A percentile compares a stretch with the other conserved stretches of the same genome.
Evolutionary conservation across 2,329 filamentous ascomycete genomes (phyloP).

Genomic region (Aureobasidium pullulans): DNA sequence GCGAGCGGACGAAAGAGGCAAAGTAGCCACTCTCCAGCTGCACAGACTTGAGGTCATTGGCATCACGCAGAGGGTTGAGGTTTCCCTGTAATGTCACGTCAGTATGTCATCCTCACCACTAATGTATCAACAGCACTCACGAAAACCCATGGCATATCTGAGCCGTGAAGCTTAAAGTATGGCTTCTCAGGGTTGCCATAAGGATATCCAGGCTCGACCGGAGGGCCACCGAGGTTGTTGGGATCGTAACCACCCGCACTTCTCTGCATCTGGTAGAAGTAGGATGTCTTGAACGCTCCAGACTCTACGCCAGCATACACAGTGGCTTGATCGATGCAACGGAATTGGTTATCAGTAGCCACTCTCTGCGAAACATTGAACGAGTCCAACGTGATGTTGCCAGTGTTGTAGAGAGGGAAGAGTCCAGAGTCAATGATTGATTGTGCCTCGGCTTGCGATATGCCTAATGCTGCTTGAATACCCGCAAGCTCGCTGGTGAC

Average conservation of each 20-base stretch:
- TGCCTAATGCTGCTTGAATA: conserved; percentile 39
- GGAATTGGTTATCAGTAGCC: conserved; percentile 52
- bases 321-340: conserved; percentile 54
- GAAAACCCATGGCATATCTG: conserved; percentile 46
- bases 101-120: conserved; percentile 15
- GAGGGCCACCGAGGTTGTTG: conserved; percentile 45
- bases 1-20: conserved; percentile 43
- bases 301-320: conserved; percentile 43
- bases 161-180: conserved; percentile 52
- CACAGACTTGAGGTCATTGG: conserved; percentile 40
- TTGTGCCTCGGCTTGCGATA: conserved; percentile 34
- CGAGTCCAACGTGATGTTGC: conserved; percentile 47
- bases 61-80: conserved; percentile 40
- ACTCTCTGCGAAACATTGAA: conserved; percentile 50
- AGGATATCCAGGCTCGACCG: conserved; percentile 30
- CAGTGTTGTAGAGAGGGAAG: conserved; percentile 43
- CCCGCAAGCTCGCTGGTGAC: conserved; percentile 37
- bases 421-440: conserved; percentile 38
- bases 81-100: conserved; percentile 20
- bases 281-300: conserved; percentile 42
- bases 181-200: conserved; percentile 44
- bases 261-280: conserved; percentile 55
- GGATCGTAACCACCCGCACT: conserved; percentile 48
- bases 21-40: conserved; percentile 45
- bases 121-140: conserved; percentile 34